A percentile compares a stretch with the other conserved stretches of the same genome.
Evolutionary conservation across 2,329 filamentous ascomycete genomes (phyloP).

Genomic region (Fusarium pseudograminearum): DNA sequence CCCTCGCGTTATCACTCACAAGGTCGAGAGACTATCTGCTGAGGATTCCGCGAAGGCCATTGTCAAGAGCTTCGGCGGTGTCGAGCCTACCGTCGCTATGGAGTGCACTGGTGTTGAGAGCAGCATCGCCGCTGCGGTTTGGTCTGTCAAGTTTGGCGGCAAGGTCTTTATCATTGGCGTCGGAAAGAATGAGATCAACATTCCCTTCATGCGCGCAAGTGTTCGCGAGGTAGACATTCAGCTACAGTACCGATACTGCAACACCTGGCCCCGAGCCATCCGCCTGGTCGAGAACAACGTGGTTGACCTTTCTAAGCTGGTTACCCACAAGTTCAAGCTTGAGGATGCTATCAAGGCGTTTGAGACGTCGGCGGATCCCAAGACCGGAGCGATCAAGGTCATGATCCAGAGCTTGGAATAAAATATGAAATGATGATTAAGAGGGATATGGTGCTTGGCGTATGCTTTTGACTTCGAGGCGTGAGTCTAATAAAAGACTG

Average conservation of each 20-base stretch:
- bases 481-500: constrained; percentile 33
- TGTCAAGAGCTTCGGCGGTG: constrained; percentile 73
- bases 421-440: constrained; percentile 21
- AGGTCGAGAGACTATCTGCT: constrained; percentile 74
- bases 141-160: constrained; percentile 92
- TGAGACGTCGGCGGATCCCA: constrained; percentile 86
- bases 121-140: constrained; percentile 86
- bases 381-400: constrained; percentile 97
- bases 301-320: constrained; percentile 82
- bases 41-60: constrained; percentile 82
- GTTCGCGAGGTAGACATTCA: constrained; percentile 94
- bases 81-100: constrained; percentile 84
- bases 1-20: constrained; percentile 83
- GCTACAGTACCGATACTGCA: constrained; percentile 96
- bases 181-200: constrained; percentile 93
- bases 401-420: constrained; percentile 82
- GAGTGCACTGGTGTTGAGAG: constrained; percentile 97
- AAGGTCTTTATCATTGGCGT: constrained; percentile 98
- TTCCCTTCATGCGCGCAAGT: constrained; percentile 94
- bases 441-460: constrained; percentile 43
- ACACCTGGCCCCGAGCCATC: constrained; percentile 96
- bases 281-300: constrained; percentile 86
- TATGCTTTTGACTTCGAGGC: constrained; percentile 41
- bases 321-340: constrained; percentile 87
- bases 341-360: constrained; percentile 93